Evolutionary conservation across 352 stramenopile genomes (phyloP).

Genomic region (Phytophthora idaei): DNA sequence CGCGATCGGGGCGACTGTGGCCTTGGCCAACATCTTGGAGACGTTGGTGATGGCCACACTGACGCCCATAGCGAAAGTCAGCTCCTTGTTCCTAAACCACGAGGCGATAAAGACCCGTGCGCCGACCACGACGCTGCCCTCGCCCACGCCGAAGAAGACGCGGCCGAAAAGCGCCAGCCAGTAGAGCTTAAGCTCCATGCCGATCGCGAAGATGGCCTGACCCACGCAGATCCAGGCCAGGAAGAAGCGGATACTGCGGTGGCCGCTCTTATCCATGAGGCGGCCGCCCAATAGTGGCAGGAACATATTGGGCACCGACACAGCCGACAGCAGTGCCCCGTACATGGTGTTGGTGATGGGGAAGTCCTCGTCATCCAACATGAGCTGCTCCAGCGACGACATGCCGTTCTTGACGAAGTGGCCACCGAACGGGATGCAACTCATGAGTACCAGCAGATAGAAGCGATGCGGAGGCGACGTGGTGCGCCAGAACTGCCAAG

Average conservation of each 20-base stretch:
- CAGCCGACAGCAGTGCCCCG: conserved; percentile 75
- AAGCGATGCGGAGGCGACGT: conserved; percentile 75
- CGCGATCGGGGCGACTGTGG: conserved; percentile 84
- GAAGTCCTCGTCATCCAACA: conserved; percentile 78
- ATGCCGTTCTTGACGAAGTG: conserved; percentile 91
- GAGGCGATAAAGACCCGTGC: conserved; percentile 83
- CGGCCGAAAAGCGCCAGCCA: conserved; percentile 83
- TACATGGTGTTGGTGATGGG: conserved; percentile 88
- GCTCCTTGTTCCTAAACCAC: conserved; percentile 81
- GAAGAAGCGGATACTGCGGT: conserved; percentile 80
- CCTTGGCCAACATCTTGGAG: conserved; percentile 92
- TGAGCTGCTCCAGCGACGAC: conserved; percentile 81
- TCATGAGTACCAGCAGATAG: conserved; percentile 86
- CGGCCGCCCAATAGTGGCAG: conserved; percentile 78
- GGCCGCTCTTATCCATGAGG: conserved; percentile 80
- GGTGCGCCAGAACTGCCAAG: conserved; percentile 77
- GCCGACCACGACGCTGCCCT: conserved; percentile 82
- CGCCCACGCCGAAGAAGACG: conserved; percentile 84
- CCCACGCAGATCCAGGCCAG: conserved; percentile 83
- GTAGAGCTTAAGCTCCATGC: conserved; percentile 74
- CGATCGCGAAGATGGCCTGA: conserved; percentile 78
- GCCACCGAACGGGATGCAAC: conserved; percentile 81
- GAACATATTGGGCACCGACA: conserved; percentile 87
- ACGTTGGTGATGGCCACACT: conserved; percentile 90
- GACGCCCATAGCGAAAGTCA: conserved; percentile 91